These are phyloP conservation scores for Thymus mandschuricus DNA, from an alignment of 257 asterid genomes.

Conservation along the genomic window DNA sequence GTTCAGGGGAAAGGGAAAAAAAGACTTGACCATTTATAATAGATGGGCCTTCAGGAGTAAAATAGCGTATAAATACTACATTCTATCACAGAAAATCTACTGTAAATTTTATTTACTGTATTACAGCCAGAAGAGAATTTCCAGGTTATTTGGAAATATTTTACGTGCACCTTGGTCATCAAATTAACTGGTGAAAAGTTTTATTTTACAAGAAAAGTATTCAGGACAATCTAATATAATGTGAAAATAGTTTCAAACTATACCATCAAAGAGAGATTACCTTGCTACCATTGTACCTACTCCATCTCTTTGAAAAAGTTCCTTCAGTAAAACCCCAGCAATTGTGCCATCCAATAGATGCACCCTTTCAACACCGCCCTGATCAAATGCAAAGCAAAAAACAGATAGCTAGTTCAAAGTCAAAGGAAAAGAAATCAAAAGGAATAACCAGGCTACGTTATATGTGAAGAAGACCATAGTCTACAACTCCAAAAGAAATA, in stretches of 20 bases:
- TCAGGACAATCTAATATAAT: not conserved
- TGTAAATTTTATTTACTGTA: not conserved
- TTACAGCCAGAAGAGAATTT: not conserved
- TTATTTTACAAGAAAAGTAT: conserved; percentile 12
- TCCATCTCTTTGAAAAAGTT: conserved; percentile 94
- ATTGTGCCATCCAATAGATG: conserved; percentile 92
- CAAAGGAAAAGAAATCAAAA: conserved; percentile 14
- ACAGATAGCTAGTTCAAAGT: not conserved
- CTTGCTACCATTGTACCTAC: conserved; percentile 98
- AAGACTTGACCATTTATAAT: not conserved
- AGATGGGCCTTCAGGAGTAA: not conserved
- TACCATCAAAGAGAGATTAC: conserved; percentile 44
- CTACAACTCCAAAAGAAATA: conserved; percentile 5
- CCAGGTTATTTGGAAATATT: not conserved
- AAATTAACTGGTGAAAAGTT: not conserved
- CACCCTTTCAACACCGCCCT: conserved; percentile 97
- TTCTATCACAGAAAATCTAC: not conserved
- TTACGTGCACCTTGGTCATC: not conserved
- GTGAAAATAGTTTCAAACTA: conserved; percentile 5
- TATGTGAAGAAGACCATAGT: no score
- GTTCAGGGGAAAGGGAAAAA: not conserved
- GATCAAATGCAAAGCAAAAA: conserved; percentile 25
- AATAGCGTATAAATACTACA: not conserved
- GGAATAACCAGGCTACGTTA: not conserved
- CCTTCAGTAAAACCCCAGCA: conserved; percentile 88